Base-by-base conservation (phyloP, 2,329 filamentous ascomycete species). In the Diaporthe velutina region DNA sequence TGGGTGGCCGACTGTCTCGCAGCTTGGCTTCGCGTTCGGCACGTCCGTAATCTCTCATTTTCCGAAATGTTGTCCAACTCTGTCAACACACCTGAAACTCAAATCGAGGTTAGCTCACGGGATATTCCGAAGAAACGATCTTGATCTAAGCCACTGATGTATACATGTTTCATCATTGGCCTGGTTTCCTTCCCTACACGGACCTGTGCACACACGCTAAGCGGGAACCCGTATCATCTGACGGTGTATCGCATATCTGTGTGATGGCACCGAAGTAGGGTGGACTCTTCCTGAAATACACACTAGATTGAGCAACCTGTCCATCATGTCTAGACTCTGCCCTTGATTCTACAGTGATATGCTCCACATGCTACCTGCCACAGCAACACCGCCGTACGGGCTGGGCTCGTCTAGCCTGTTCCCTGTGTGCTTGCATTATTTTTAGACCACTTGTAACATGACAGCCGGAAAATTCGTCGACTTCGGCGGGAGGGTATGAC, bases 221-320 rank as follows among this genome's bases (percentile, higher is more conserved):
- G 60, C n/a, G 28, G 60, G 60, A 33, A 30, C 60, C 60, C 60
- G 30, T 67, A 25, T 38, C 42, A 67, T 52, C 10, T 25, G 30
- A 52, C 30, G 7, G 30, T 22, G n/a, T 52, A 15, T 13, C 45
- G 25, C 25, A 3, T 30, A 22, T 25, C 25, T 64, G 30, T 25
- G 2, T 9, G 28, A 66, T 30, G 5, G 1, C 7, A 15, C 19
- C 3, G 10, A 28, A 25, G 30, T 38, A 8, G 50, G 4, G 1
- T 17, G 48, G 19, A 4, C 19, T n/a, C 17, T 64, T 25, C 4
- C 3, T 8, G 10, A 6, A n/a, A n/a, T 50, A 25, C 5, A n/a
- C 5, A n/a, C 9, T 30, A 10, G 4, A 35, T 33, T 15, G 19
- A 6, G 12, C 1, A 67, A 25, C 1, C 8, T 64, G 0, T 25